Evolutionary conservation across 73 alveolate genomes (phyloP), one percentile per base, ranked within the genome.

Genomic region (Tetrahymena elliotti): DNA sequence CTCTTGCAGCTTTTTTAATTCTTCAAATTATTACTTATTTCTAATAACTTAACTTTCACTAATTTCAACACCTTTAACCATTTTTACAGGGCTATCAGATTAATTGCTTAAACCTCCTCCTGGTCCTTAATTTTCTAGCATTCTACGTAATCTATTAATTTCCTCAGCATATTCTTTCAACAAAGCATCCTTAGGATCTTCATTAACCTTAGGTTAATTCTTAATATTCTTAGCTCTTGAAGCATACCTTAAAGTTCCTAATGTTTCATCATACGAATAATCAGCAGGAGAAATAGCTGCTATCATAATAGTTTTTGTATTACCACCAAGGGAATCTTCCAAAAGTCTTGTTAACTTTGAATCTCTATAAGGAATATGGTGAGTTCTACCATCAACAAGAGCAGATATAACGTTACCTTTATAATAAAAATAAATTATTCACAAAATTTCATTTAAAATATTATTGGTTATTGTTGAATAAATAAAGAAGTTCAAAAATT

Each of bases 121-220:
- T 33, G 83, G 92, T 6, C 40, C 31, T 35, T 84, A 34, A 40
- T 93, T 92, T 40, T 83, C 93, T 54, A 98, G 96, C 96, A 95
- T 96, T 47, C 95, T 97, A 92, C 97, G 97, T 31, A 98, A 93
- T 33, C 95, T 97, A 95, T 93, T 95, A 35, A 99, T 99, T 97
- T 99, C 99, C 83, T 98, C 99, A 84, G 98, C 99, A 94, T 98
- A 98, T 94, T 99, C 93, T 41, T 99, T 97, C 22, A 99, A 97
- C 37, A 98, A 96, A 34, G 99, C 99, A 95, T 99, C 99, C 95
- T 98, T 99, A 27, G 99, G 99, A 95, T 99, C 99, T 98, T 99
- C 99, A 95, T 99, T 99, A 34, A 99, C 96, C 94, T 98, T 97
- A 33, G 99, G 99, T 52, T 98, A 97, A 96, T 99, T 99, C 94